phyloP scores from a whole-genome alignment of 257 asterid species.

The Plantago major region DNA sequence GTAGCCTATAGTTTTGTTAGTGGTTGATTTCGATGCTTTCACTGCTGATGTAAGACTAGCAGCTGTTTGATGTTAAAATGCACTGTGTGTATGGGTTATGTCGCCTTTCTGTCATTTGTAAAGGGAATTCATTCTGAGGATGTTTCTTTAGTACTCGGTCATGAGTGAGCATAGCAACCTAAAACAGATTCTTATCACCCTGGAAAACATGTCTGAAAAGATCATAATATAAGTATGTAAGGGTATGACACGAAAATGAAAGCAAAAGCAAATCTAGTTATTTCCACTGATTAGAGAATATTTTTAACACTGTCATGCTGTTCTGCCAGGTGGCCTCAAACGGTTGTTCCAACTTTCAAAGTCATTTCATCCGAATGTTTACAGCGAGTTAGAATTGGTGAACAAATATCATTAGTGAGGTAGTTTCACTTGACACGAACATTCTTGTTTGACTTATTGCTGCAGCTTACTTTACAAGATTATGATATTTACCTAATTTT shows the following conservation, averaged over 20 bases:
- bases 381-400: conserved; percentile 60
- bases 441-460: conserved; percentile 13
- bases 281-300: conserved; percentile 8
- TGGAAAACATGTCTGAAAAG: neutral
- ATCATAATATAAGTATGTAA: too few relatives aligned
- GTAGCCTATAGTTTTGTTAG: neutral
- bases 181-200: neutral
- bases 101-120: neutral
- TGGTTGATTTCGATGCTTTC: too few relatives aligned
- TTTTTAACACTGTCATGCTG: conserved; percentile 8
- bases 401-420: conserved; percentile 87
- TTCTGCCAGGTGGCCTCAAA: conserved; percentile 89
- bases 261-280: neutral
- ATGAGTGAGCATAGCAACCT: neutral
- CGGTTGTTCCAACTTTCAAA: conserved; percentile 61
- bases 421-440: conserved; percentile 24
- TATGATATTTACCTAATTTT: conserved; percentile 40
- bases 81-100: neutral
- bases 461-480: conserved; percentile 9
- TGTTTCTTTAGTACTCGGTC: neutral
- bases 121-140: neutral
- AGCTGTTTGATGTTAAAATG: neutral
- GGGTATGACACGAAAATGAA: too few relatives aligned
- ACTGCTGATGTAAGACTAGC: neutral
- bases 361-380: conserved; percentile 48